Conservation (phyloP, 257 asterid species). For the Solanum clarkiae region DNA sequence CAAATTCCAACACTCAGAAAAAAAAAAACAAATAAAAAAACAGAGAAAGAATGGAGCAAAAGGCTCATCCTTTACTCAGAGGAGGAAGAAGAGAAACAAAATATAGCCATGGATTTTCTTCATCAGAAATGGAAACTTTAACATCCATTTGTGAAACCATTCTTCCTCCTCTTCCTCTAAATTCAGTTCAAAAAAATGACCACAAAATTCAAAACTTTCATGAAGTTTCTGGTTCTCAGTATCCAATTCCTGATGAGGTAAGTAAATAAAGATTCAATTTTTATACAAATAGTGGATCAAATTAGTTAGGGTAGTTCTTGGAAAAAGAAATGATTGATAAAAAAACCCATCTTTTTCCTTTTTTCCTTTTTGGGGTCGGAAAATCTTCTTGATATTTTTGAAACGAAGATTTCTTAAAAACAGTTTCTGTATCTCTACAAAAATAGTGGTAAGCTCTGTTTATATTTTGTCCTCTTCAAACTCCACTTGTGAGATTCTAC, state of each 20-base stretch:
- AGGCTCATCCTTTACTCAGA: conserved; percentile 45
- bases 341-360: neutral
- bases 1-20: neutral
- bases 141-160: conserved; percentile 37
- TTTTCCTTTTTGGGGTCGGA: neutral
- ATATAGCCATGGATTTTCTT: conserved; percentile 50
- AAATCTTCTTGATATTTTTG: no score
- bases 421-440: no score
- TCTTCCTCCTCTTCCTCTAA: conserved; percentile 31
- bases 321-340: neutral
- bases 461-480: no score
- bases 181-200: neutral
- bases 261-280: neutral
- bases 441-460: no score
- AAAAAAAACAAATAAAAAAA: neutral
- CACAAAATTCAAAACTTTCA: conserved; percentile 18
- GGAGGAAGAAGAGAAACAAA: conserved; percentile 68
- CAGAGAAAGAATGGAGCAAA: conserved; percentile 16
- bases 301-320: neutral
- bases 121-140: conserved; percentile 36
- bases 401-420: no score
- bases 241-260: conserved; percentile 86
- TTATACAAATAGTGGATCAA: no score
- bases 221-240: conserved; percentile 42
- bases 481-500: no score